Evolutionary conservation across 2,329 filamentous ascomycete genomes (phyloP).

Genomic region (Xylaria digitata): DNA sequence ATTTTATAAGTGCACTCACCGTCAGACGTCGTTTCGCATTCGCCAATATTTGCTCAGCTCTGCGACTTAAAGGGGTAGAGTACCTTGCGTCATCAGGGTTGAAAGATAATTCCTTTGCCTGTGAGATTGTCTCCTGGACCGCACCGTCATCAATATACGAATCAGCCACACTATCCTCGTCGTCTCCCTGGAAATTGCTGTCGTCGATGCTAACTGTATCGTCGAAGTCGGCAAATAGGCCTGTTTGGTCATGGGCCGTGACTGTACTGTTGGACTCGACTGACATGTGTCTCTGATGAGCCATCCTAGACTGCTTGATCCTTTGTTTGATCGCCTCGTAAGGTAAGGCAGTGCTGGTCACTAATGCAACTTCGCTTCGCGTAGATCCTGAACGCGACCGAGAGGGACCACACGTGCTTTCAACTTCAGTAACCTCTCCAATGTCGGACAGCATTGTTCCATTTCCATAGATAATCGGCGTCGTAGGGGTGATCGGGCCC

Average conservation of each 20-base stretch:
- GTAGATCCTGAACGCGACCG: constrained; percentile 52
- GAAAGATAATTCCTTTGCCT: constrained; percentile 44
- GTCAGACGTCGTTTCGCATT: constrained; percentile 92
- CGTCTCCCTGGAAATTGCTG: constrained; percentile 74
- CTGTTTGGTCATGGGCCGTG: constrained; percentile 61
- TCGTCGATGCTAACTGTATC: constrained; percentile 71
- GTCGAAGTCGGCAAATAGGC: constrained; percentile 70
- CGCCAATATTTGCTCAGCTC: constrained; percentile 89
- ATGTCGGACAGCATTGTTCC: constrained; percentile 77
- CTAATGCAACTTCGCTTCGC: constrained; percentile 47
- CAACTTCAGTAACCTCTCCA: constrained; percentile 65
- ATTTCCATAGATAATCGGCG: constrained; percentile 76
- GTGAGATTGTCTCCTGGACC: constrained; percentile 47
- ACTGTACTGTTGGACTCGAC: constrained; percentile 72
- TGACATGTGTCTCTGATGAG: constrained; percentile 65
- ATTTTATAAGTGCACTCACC: constrained; percentile 62
- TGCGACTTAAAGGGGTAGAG: constrained; percentile 81
- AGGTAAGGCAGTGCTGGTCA: constrained; percentile 46
- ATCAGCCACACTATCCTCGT: constrained; percentile 71
- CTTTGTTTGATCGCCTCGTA: constrained; percentile 59
- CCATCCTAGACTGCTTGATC: constrained; percentile 50
- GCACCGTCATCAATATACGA: constrained; percentile 63
- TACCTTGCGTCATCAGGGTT: constrained; percentile 67
- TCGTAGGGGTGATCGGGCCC: constrained; percentile 62
- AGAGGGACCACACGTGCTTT: constrained; percentile 60